These are phyloP conservation scores for Eleusine indica DNA, from an alignment of 176 grass and related monocot genomes.

Conservation along the genomic window DNA sequence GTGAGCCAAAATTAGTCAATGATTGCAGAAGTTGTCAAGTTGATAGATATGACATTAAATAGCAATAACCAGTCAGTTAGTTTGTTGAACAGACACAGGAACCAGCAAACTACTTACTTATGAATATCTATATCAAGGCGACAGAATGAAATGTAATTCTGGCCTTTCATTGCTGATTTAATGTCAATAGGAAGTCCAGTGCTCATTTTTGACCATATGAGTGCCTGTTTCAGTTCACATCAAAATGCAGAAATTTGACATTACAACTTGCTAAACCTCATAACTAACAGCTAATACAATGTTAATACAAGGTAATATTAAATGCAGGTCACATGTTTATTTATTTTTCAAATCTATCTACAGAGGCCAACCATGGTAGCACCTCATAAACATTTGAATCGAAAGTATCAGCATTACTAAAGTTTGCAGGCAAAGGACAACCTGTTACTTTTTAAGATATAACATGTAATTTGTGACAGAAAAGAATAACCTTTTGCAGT, in stretches of 20 bases:
- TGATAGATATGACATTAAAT: constrained; percentile 25
- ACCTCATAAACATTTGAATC: not conserved
- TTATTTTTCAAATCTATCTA: not conserved
- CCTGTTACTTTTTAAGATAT: constrained; percentile 8
- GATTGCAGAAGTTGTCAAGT: constrained; percentile 6
- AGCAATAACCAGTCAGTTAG: constrained; percentile 16
- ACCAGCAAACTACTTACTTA: constrained; percentile 56
- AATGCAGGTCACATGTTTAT: not conserved
- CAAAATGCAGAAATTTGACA: not conserved
- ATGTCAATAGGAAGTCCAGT: constrained; percentile 98
- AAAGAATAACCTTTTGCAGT: not conserved
- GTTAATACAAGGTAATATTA: not conserved
- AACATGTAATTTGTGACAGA: constrained; percentile 21
- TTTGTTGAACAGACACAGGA: constrained; percentile 22
- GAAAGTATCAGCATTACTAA: constrained; percentile 16
- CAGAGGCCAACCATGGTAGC: not conserved
- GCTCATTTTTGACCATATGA: constrained; percentile 99
- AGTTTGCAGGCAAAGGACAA: not conserved
- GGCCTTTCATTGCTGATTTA: constrained; percentile 78
- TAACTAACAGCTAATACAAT: not conserved
- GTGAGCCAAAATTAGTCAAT: constrained; percentile 42
- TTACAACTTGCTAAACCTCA: not conserved
- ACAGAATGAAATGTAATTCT: constrained; percentile 83
- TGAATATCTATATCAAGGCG: constrained; percentile 96
- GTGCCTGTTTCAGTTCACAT: constrained; percentile 65